Conservation (phyloP, 2,329 filamentous ascomycete species). For the Colletotrichum melonis region DNA sequence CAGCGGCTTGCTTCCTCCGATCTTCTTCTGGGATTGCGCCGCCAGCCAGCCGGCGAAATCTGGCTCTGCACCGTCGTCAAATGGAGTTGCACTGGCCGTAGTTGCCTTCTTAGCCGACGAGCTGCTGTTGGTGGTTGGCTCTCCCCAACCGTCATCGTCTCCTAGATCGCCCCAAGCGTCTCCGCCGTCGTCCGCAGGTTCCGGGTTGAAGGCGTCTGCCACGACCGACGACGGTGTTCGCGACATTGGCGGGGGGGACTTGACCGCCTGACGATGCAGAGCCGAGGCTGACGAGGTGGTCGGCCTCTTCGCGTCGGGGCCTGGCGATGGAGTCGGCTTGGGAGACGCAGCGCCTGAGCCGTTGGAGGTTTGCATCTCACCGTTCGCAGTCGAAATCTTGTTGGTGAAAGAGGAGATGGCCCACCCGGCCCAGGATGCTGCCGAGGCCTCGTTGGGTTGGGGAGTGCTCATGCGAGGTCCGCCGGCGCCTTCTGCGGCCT, state of each 20-base stretch:
- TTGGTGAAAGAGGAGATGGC: conserved; percentile 99
- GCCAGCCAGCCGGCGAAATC: conserved; percentile 97
- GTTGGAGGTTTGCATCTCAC: conserved; percentile 80
- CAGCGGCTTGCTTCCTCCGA: conserved; percentile 68
- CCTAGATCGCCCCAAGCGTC: conserved; percentile 83
- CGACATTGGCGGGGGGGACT: conserved; percentile 60
- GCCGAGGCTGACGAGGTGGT: conserved; percentile 65
- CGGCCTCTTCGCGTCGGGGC: conserved; percentile 49
- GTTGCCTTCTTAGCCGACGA: conserved; percentile 46
- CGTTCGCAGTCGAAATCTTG: conserved; percentile 84
- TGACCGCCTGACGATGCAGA: conserved; percentile 70
- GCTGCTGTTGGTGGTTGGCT: conserved; percentile 42
- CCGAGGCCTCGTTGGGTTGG: conserved; percentile 67
- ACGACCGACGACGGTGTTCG: conserved; percentile 61
- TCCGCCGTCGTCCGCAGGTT: conserved; percentile 70
- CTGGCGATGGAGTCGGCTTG: conserved; percentile 54
- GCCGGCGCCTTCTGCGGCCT: conserved; percentile 61
- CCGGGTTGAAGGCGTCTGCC: conserved; percentile 64
- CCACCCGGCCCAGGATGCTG: conserved; percentile 90
- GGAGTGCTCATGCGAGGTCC: conserved; percentile 84
- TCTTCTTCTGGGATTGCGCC: conserved; percentile 84
- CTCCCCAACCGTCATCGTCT: conserved; percentile 61
- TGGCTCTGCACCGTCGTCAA: conserved; percentile 87
- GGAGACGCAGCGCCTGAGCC: conserved; percentile 55
- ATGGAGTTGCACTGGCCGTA: conserved; percentile 60